Conservation (phyloP, 345 rosid genomes). For the Hibiscus mutabilis region DNA sequence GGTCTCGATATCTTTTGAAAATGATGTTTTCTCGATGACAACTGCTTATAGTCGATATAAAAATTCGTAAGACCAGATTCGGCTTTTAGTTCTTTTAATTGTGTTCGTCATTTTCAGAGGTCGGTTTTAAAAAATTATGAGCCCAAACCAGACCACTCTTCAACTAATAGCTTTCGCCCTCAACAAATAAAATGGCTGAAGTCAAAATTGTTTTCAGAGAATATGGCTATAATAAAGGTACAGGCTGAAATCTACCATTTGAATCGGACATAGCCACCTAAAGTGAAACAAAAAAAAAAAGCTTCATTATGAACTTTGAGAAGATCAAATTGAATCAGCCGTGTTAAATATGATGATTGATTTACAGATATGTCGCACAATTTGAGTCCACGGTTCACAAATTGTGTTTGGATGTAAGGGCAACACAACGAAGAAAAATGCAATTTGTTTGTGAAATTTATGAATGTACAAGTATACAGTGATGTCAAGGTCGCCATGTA, state of each 20-base stretch:
- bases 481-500: conserved; percentile 59
- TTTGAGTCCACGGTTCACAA: conserved; percentile 2
- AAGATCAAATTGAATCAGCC: not conserved
- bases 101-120: not conserved
- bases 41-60: not conserved
- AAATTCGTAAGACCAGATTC: not conserved
- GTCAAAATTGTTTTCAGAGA: no score
- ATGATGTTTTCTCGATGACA: not conserved
- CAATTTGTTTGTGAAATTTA: not conserved
- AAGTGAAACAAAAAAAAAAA: no score
- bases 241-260: no score
- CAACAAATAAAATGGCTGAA: no score
- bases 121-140: not conserved
- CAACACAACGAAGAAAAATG: not conserved
- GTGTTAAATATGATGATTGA: not conserved
- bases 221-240: no score
- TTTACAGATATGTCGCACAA: conserved; percentile 6
- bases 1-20: no score
- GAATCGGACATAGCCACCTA: no score
- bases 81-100: not conserved
- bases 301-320: not conserved
- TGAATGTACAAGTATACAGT: not conserved
- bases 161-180: no score
- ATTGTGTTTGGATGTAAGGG: not conserved
- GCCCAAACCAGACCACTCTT: not conserved